Evolutionary conservation across 768 basidiomycete species (phyloP).

Genomic region (Hemileccinum rubropunctum): DNA sequence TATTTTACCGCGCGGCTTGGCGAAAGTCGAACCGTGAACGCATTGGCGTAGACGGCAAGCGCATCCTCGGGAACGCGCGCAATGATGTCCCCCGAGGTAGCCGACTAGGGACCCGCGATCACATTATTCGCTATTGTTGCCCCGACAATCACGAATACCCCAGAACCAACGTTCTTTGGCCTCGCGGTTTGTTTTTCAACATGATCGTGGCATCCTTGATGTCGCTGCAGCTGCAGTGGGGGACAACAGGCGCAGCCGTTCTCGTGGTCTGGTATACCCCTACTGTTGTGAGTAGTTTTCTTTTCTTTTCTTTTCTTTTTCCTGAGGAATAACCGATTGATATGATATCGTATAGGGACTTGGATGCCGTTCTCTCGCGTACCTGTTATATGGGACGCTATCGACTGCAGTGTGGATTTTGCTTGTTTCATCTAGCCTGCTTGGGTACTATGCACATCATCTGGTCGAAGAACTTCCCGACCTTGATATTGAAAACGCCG

Average conservation of each 20-base stretch:
- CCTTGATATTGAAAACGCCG: not conserved
- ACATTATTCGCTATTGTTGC: conserved; percentile 22
- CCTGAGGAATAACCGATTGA: not conserved
- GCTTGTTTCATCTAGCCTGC: conserved; percentile 28
- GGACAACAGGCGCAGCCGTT: conserved; percentile 28
- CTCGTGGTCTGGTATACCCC: conserved; percentile 30
- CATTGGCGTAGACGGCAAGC: not conserved
- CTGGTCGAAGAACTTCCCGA: not conserved
- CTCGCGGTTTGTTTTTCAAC: conserved; percentile 21
- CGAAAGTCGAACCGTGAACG: not conserved
- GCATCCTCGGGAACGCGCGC: not conserved
- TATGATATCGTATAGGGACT: conserved; percentile 17
- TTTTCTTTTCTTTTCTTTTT: not conserved
- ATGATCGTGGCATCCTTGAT: conserved; percentile 31
- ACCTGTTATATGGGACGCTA: conserved; percentile 27
- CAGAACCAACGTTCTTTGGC: conserved; percentile 12
- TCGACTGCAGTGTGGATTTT: conserved; percentile 32
- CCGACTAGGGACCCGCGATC: conserved; percentile 17
- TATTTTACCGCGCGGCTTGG: conserved; percentile 20
- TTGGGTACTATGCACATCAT: conserved; percentile 21
- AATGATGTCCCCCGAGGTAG: conserved; percentile 8
- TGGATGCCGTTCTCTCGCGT: conserved; percentile 35
- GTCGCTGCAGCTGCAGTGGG: conserved; percentile 33
- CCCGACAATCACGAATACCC: conserved; percentile 3
- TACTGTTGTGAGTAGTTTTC: conserved; percentile 23